Evolutionary conservation across 176 grass and related monocot genomes (phyloP).

Genomic region (Dactylis glomerata): DNA sequence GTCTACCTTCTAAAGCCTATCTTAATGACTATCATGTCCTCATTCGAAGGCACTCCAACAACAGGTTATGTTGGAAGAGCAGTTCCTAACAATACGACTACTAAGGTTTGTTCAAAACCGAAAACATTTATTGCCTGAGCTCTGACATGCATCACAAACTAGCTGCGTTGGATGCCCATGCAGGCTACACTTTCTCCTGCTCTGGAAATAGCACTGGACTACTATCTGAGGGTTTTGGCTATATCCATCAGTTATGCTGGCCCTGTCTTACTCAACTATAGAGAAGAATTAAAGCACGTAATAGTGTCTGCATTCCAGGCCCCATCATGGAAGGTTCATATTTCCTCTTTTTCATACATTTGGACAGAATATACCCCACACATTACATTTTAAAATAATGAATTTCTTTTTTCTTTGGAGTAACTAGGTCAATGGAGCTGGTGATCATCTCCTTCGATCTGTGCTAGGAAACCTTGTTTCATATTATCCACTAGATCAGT

Average conservation of each 20-base stretch:
- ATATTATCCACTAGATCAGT: constrained; percentile 83
- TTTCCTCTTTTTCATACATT: constrained; percentile 19
- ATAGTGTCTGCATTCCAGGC: constrained; percentile 80
- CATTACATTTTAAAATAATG: not conserved
- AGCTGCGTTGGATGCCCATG: constrained; percentile 18
- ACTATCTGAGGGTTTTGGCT: constrained; percentile 90
- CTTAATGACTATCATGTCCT: constrained; percentile 68
- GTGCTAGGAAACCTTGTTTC: constrained; percentile 75
- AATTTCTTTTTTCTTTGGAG: constrained; percentile 23
- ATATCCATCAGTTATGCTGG: constrained; percentile 85
- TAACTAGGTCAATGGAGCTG: constrained; percentile 84
- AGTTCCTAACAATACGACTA: constrained; percentile 39
- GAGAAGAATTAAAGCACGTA: constrained; percentile 69
- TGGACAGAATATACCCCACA: not conserved
- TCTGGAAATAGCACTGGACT: constrained; percentile 85
- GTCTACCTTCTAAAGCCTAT: constrained; percentile 76
- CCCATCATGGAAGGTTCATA: constrained; percentile 89
- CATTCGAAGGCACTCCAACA: constrained; percentile 69
- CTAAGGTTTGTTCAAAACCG: constrained; percentile 62
- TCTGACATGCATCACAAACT: constrained; percentile 11
- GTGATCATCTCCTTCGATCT: constrained; percentile 87
- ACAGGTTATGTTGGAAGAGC: constrained; percentile 69
- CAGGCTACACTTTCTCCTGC: constrained; percentile 92
- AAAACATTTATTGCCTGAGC: constrained; percentile 16
- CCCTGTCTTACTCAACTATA: constrained; percentile 59